phyloP scores from a whole-genome alignment of 1,284 basidiomycete genomes.

The Apiotrichum veenhuisii region DNA sequence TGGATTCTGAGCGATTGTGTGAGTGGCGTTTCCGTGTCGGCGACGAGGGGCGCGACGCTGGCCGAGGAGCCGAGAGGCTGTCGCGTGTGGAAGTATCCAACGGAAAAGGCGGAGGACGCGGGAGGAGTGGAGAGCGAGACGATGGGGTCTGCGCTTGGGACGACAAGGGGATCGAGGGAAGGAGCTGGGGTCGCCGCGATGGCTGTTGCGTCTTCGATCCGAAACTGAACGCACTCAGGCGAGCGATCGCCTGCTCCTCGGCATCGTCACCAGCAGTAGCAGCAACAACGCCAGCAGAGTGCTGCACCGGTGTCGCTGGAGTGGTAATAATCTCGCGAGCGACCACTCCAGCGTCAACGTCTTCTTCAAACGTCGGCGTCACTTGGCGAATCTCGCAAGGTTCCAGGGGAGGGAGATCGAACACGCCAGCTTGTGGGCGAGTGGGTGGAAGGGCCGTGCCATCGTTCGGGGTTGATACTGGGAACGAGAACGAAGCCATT shows the following conservation, averaged over 20 bases:
- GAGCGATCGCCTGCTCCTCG: constrained; percentile 18
- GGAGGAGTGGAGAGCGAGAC: constrained; percentile 2
- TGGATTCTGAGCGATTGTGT: constrained; percentile 46
- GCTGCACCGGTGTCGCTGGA: constrained; percentile 27
- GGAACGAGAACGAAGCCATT: constrained; percentile 11
- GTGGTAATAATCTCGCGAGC: constrained; percentile 31
- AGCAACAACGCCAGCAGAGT: constrained; percentile 13
- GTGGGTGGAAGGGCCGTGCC: not conserved
- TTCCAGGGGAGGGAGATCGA: constrained; percentile 12
- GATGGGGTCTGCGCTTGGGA: constrained; percentile 5
- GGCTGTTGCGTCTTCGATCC: constrained; percentile 28
- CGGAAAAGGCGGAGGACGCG: constrained; percentile 4
- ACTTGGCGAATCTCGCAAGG: not conserved
- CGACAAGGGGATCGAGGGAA: constrained; percentile 15
- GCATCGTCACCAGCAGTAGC: no score
- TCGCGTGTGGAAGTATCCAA: not conserved
- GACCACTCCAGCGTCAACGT: constrained; percentile 5
- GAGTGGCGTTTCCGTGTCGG: constrained; percentile 32
- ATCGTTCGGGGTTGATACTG: constrained; percentile 7
- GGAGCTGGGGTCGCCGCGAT: constrained; percentile 7
- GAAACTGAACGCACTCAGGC: constrained; percentile 39
- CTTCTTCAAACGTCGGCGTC: not conserved
- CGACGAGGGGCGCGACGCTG: constrained; percentile 22
- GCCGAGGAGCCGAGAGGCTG: constrained; percentile 9
- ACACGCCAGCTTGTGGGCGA: constrained; percentile 9